A percentile compares a stretch with the other conserved stretches of the same genome.
These are phyloP conservation scores for Ceratobasidium sp. DNA, from an alignment of 1,284 basidiomycete genomes.

Conservation along the genomic window DNA sequence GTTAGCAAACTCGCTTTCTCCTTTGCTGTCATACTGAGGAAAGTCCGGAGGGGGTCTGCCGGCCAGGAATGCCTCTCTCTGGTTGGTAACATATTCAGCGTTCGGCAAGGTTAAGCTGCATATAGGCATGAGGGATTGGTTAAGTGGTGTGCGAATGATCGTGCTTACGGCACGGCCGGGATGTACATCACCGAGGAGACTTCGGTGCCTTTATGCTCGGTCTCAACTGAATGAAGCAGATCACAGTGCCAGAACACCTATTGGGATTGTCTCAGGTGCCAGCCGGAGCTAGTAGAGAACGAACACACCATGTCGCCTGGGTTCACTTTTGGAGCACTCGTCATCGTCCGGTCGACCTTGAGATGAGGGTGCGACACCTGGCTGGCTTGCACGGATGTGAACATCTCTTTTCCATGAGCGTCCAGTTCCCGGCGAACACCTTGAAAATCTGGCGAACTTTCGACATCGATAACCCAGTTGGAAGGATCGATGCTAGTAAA, in stretches of 20 bases:
- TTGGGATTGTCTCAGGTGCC: conserved; percentile 50
- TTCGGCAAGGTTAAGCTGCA: conserved; percentile 63
- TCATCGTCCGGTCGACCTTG: conserved; percentile 72
- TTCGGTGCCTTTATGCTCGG: conserved; percentile 66
- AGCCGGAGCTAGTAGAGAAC: neutral
- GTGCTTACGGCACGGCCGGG: conserved; percentile 65
- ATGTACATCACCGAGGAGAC: conserved; percentile 88
- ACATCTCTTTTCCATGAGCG: conserved; percentile 21
- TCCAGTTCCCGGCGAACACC: conserved; percentile 34
- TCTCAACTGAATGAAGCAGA: conserved; percentile 80
- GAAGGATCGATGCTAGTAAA: conserved; percentile 56
- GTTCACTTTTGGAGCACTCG: conserved; percentile 67
- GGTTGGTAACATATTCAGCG: conserved; percentile 66
- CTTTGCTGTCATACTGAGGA: conserved; percentile 59
- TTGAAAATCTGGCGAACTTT: conserved; percentile 39
- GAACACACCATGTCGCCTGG: conserved; percentile 66
- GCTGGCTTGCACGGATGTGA: conserved; percentile 53
- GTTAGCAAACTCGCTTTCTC: conserved; percentile 63
- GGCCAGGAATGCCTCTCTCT: conserved; percentile 65
- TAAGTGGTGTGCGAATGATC: neutral
- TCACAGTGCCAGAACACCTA: conserved; percentile 84
- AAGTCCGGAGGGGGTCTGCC: conserved; percentile 77
- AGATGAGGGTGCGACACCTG: conserved; percentile 69
- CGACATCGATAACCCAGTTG: conserved; percentile 74
- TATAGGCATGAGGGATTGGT: neutral